These are phyloP conservation scores for Solanum chiquidenum DNA, from an alignment of 257 asterid genomes.

Conservation along the genomic window DNA sequence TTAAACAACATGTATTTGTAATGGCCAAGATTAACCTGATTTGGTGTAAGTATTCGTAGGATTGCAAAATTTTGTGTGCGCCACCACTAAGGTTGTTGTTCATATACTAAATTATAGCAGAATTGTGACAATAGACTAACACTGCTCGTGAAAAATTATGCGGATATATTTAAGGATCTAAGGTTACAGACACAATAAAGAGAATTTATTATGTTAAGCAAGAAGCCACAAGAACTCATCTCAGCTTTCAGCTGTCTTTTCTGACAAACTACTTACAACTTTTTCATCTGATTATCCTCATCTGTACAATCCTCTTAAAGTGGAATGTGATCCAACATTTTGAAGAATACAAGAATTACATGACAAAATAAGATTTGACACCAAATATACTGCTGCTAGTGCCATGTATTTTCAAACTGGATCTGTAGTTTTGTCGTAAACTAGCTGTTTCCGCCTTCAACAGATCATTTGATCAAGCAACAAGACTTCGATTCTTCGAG, in stretches of 20 bases:
- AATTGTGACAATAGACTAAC: neutral
- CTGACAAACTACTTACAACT: slow-evolving; percentile 15
- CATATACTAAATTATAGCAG: neutral
- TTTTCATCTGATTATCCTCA: slow-evolving; percentile 21
- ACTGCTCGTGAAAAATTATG: neutral
- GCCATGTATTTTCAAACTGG: neutral
- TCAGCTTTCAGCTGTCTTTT: slow-evolving; percentile 20
- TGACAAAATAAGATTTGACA: slow-evolving; percentile 8
- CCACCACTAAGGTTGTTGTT: neutral
- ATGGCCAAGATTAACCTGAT: neutral
- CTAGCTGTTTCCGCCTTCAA: neutral
- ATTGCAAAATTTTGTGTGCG: neutral
- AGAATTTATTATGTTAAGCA: neutral
- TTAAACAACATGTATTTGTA: neutral
- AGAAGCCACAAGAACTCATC: slow-evolving; percentile 24
- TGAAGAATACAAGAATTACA: slow-evolving; percentile 3
- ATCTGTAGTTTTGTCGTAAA: neutral
- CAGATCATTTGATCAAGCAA: neutral
- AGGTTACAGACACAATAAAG: neutral
- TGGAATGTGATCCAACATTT: slow-evolving; percentile 11
- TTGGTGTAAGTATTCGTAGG: neutral
- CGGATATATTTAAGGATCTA: neutral
- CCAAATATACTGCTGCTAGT: neutral
- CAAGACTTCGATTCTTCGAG: neutral
- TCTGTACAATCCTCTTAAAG: slow-evolving; percentile 48